Evolutionary conservation across 2,329 filamentous ascomycete genomes (phyloP).

Genomic region (Penicillium sp.): DNA sequence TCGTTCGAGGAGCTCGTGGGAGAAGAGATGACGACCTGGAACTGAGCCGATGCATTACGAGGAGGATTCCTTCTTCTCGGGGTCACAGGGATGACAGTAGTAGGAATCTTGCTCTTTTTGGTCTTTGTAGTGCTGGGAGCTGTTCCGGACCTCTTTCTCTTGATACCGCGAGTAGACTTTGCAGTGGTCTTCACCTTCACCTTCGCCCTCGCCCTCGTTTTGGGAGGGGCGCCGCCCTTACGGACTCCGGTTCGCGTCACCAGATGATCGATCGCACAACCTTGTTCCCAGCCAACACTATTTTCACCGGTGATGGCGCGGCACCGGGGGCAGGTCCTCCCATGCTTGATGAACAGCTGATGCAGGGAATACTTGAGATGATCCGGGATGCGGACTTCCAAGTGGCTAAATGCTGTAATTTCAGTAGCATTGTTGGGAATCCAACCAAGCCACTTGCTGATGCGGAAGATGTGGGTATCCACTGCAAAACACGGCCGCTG

Average conservation of each 20-base stretch:
- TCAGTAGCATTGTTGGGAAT: conserved; percentile 49
- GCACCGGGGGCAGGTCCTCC: conserved; percentile 58
- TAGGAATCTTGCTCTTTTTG: conserved; percentile 2
- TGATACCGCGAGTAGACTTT: background rate
- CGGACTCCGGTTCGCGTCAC: conserved; percentile 55
- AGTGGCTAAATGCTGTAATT: conserved; percentile 54
- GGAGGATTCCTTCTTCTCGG: background rate
- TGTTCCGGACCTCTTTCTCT: background rate
- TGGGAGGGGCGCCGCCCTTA: conserved; percentile 22
- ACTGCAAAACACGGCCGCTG: conserved; percentile 61
- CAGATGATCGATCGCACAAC: conserved; percentile 61
- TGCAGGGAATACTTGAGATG: conserved; percentile 61
- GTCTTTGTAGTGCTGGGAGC: background rate
- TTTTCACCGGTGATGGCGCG: conserved; percentile 57
- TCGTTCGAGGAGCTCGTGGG: background rate
- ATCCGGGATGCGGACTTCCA: conserved; percentile 58
- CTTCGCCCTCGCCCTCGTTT: background rate
- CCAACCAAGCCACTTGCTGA: conserved; percentile 60
- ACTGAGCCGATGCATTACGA: background rate
- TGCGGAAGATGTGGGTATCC: conserved; percentile 62
- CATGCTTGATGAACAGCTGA: conserved; percentile 58
- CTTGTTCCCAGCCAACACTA: conserved; percentile 59
- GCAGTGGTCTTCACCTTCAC: no score
- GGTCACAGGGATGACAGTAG: background rate
- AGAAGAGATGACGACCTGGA: background rate